Percentiles rank a stretch among this genome's conserved stretches.
phyloP scores from a whole-genome alignment of 176 grass and related monocot genomes.

The Oryza brachyantha region DNA sequence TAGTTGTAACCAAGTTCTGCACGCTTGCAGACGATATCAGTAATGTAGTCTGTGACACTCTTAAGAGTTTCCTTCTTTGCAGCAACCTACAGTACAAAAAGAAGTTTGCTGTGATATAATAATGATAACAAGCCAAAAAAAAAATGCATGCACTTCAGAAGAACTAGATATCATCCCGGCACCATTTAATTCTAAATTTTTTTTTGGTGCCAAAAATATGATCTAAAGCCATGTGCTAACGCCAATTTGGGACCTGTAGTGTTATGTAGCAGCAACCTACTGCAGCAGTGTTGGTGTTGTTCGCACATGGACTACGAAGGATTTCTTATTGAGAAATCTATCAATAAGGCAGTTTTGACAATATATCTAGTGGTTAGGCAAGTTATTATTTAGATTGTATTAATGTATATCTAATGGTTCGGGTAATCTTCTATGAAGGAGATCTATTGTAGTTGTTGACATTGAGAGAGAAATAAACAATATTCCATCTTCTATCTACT shows the following conservation, averaged over 20 bases:
- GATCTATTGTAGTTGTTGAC: background rate
- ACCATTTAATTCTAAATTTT: background rate
- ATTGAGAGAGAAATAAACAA: background rate
- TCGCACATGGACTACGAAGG: too few relatives aligned
- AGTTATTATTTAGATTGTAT: background rate
- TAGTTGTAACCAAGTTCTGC: constrained; percentile 95
- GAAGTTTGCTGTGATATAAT: background rate
- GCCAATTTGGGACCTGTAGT: background rate
- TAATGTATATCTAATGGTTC: background rate
- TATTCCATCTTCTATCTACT: background rate
- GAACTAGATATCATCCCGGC: background rate
- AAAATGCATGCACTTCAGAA: background rate
- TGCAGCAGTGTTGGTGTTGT: background rate
- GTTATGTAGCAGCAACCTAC: background rate
- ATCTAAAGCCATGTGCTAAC: background rate
- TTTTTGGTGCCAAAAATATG: background rate
- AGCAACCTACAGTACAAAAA: constrained; percentile 55
- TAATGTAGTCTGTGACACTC: constrained; percentile 91
- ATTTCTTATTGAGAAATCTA: too few relatives aligned
- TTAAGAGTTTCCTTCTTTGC: constrained; percentile 88
- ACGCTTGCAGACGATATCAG: constrained; percentile 85
- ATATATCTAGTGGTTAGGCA: too few relatives aligned
- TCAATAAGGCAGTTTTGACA: too few relatives aligned
- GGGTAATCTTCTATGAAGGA: background rate
- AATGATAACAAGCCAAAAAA: background rate